Conservation (phyloP, 164 flowering plant species). For the Stephania japonica region DNA sequence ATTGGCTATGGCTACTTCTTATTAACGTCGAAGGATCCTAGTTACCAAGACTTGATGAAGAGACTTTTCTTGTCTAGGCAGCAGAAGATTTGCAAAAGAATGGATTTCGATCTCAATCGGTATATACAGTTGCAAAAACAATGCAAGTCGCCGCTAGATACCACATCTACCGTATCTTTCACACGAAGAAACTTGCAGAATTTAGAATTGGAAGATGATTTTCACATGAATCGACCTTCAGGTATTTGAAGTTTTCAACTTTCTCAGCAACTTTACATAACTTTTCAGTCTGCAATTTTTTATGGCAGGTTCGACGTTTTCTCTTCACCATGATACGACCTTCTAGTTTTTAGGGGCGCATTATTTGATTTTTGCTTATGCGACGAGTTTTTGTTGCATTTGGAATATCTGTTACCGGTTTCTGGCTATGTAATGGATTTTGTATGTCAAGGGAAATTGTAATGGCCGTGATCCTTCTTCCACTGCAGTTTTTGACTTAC, state of each 20-base stretch:
- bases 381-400: background rate
- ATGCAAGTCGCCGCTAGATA: slow-evolving; percentile 44
- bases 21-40: slow-evolving; percentile 75
- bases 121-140: slow-evolving; percentile 55
- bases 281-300: background rate
- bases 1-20: slow-evolving; percentile 81
- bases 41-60: slow-evolving; percentile 80
- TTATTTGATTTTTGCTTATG: background rate
- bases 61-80: slow-evolving; percentile 72
- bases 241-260: background rate
- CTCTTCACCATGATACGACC: background rate
- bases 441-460: too few relatives aligned
- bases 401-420: background rate
- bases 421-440: too few relatives aligned
- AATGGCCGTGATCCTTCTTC: too few relatives aligned
- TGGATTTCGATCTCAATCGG: slow-evolving; percentile 49
- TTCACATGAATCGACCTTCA: slow-evolving; percentile 23
- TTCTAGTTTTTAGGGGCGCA: background rate
- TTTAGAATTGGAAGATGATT: slow-evolving; percentile 32
- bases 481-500: too few relatives aligned
- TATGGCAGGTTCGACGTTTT: background rate
- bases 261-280: background rate
- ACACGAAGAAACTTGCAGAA: slow-evolving; percentile 15
- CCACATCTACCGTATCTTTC: slow-evolving; percentile 11
- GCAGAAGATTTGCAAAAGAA: slow-evolving; percentile 58